Evolutionary conservation across 2,329 filamentous ascomycete genomes (phyloP), one percentile per base, ranked within the genome.

Genomic region (Trichoderma simmonsii): DNA sequence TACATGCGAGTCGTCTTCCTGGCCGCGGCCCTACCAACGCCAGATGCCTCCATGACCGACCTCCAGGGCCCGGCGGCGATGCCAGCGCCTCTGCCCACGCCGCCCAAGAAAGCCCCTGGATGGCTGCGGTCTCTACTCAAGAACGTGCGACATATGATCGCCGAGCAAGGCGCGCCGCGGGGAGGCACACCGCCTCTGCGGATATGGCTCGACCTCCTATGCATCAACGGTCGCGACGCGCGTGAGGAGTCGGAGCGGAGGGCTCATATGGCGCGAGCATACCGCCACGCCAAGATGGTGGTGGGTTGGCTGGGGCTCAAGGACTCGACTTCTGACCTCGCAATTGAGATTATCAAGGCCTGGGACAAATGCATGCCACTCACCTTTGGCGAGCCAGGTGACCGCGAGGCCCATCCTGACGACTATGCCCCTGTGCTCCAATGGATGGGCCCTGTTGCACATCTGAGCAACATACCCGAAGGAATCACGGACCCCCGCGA

Each of bases 1-100:
- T 75, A 81, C 62, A 77, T 80, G 15, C 80, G 80, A 48, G 75
- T 76, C 59, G 78, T 81, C 64, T 81, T 82, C 75, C 76, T 79
- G 57, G 75, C 74, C 39, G 77, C 76, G 59, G 71, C 56, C 62
- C 62, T 64, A 18, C 54, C 70, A 21, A 66, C 62, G 14, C 39
- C 70, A 21, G 77, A 71, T 43, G 48, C 43, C 14, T 71, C 68
- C 14, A 71, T 51, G 34, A 51, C 59, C 9, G 68, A 64, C n/a
- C 68, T 71, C 4, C 68, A 54, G 43, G 68, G 57, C 64, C 11
- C 26, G 39, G 30, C 28, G 5, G 15, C 59, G 59, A 64, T 18
- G 39, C 67, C 30, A 48, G 34, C 54, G 56, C 34, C 75, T 73
- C 57, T 74, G 76, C 32, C 75, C 57, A 59, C 73, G 74, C 39